These are phyloP conservation scores for Ustilago cynodontis DNA, from an alignment of 1,284 basidiomycete genomes.

Conservation along the genomic window DNA sequence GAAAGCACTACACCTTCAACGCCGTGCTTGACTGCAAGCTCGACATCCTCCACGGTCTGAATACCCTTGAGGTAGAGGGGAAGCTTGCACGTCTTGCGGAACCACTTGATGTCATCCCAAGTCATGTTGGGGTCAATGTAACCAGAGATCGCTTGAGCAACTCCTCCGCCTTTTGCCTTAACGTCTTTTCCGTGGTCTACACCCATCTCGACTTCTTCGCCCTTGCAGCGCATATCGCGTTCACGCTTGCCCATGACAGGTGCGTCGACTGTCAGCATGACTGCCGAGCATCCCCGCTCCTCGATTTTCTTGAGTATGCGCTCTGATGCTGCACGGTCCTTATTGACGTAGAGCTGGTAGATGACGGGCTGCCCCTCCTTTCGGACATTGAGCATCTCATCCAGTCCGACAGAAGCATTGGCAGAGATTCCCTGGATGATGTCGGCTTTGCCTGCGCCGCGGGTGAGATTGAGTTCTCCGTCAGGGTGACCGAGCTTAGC, in stretches of 20 bases:
- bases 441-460: conserved; percentile 78
- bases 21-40: conserved; percentile 74
- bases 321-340: conserved; percentile 78
- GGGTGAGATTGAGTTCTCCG: conserved; percentile 88
- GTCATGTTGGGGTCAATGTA: conserved; percentile 73
- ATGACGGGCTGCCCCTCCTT: conserved; percentile 74
- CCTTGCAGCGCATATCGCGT: conserved; percentile 75
- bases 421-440: conserved; percentile 89
- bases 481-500: conserved; percentile 93
- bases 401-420: conserved; percentile 83
- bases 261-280: conserved; percentile 92
- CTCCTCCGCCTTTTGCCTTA: conserved; percentile 63
- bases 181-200: conserved; percentile 45
- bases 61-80: conserved; percentile 87
- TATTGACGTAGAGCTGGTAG: conserved; percentile 82
- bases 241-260: conserved; percentile 87
- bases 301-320: conserved; percentile 81
- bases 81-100: conserved; percentile 79
- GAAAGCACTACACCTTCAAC: conserved; percentile 71
- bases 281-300: conserved; percentile 79
- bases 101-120: conserved; percentile 78
- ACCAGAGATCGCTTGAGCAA: conserved; percentile 72
- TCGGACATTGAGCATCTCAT: conserved; percentile 77
- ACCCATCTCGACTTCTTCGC: conserved; percentile 69
- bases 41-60: conserved; percentile 77